Base-by-base conservation (phyloP, 805 yeast species). In the Lipomyces sp. region DNA sequence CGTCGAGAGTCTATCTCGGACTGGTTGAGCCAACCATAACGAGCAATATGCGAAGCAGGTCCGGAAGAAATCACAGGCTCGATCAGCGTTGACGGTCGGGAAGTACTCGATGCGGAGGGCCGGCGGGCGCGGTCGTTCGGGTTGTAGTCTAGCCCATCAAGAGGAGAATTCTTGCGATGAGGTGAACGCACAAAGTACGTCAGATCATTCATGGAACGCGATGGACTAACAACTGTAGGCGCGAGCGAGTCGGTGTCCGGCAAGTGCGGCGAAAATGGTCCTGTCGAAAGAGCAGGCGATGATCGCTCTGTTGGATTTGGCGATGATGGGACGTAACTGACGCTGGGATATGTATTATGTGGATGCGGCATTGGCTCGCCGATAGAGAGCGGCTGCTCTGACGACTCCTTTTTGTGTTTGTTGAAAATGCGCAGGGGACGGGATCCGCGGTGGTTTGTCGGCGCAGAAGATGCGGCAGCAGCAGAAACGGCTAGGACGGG, bases 11-110 rank as follows among this genome's bases (percentile, higher is more conserved):
- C 52, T 11, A 18, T 13, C 5, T 49, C 53, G 11, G 58, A 41
- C 54, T 72, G 74, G 62, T 83, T 83, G 16, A 82, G 57, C 86
- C 86, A 83, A 4, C 83, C 83, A 0, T 71, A 69, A 64, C 78
- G 81, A 18, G 31, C 13, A 29, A 26, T 13, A 6, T 21, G 42
- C 6, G 14, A 7, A 4, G 23, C 5, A 7, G 19, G 14, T 4
- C 28, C 29, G 38, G 13, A 11, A 3, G 46, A 33, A 6, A 16
- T 8, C 8, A 11, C 13, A 11, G 24, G 21, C 16, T n/a, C 45
- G 39, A 14, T 19, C 4, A 22, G 32, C 31, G 29, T 32, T 18
- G 45, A 21, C 22, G 21, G 14, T 14, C 19, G 33, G 4, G 37
- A 2, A 7, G 32, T 14, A 14, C 35, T 24, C 14, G 33, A 16